These are phyloP conservation scores for Blastobotrys serpentis DNA, from an alignment of 1,139 yeast species.

Conservation along the genomic window DNA sequence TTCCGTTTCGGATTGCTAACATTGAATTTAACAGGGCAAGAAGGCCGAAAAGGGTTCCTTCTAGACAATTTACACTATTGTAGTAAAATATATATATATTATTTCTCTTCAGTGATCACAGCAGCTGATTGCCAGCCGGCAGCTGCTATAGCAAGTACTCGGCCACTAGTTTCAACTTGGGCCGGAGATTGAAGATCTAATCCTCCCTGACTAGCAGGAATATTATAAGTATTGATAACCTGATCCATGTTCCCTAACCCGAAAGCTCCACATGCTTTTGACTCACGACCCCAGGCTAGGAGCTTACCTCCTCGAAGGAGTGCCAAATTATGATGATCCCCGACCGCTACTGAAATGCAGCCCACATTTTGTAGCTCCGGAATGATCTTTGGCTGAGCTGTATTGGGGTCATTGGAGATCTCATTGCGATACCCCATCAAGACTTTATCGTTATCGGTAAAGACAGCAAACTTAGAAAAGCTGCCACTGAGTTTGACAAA, in stretches of 20 bases:
- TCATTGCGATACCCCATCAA: constrained; percentile 42
- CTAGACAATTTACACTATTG: neutral
- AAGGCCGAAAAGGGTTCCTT: constrained; percentile 21
- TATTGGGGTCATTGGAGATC: constrained; percentile 7
- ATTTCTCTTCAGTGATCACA: constrained; percentile 37
- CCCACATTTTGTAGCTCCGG: constrained; percentile 51
- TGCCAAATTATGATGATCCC: constrained; percentile 73
- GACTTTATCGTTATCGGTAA: constrained; percentile 53
- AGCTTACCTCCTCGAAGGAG: constrained; percentile 57
- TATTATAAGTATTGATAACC: constrained; percentile 33
- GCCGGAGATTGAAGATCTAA: constrained; percentile 48
- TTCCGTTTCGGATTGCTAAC: neutral
- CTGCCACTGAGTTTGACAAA: constrained; percentile 48
- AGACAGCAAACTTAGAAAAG: constrained; percentile 51
- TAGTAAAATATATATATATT: neutral
- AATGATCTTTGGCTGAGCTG: constrained; percentile 36
- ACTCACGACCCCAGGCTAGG: constrained; percentile 71
- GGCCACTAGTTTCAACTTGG: constrained; percentile 42
- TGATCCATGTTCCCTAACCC: constrained; percentile 56
- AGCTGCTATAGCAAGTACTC: constrained; percentile 56
- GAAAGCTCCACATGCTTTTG: constrained; percentile 62
- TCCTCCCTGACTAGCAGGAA: constrained; percentile 41
- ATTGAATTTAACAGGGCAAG: constrained; percentile 17
- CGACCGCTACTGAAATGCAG: constrained; percentile 60
- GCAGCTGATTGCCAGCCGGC: constrained; percentile 87